Conservation (phyloP, 192 early-diverging fungal genomes). For the Podila clonocystis region DNA sequence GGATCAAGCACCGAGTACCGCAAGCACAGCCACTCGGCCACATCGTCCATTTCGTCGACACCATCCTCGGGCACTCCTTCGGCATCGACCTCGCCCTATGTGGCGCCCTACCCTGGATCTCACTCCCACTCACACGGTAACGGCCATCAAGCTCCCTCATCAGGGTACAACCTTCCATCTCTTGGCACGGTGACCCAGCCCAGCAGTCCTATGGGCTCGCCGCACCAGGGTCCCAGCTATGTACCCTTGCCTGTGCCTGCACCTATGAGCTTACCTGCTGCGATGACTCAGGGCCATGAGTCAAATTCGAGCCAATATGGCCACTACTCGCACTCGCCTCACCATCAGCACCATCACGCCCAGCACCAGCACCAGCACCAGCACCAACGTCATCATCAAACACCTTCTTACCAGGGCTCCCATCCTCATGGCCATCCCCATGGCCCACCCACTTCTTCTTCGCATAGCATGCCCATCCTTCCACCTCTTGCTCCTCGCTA, state of each 20-base stretch:
- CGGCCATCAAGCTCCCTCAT: conserved; percentile 8
- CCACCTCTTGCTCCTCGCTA: conserved; percentile 40
- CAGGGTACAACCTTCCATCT: conserved; percentile 21
- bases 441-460: conserved; percentile 3
- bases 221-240: conserved; percentile 22
- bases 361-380: not conserved
- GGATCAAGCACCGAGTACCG: conserved; percentile 14
- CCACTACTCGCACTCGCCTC: not conserved
- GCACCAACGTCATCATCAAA: conserved; percentile 4
- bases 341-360: not conserved
- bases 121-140: conserved; percentile 12
- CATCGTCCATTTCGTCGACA: conserved; percentile 26
- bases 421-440: conserved; percentile 7
- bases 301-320: conserved; percentile 17
- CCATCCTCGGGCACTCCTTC: conserved; percentile 35
- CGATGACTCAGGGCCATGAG: conserved; percentile 21
- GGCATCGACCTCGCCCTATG: conserved; percentile 29
- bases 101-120: conserved; percentile 20
- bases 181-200: conserved; percentile 32
- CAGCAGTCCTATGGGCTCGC: conserved; percentile 34
- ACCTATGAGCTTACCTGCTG: conserved; percentile 37
- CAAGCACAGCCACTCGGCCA: conserved; percentile 16
- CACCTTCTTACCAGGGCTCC: not conserved
- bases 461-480: conserved; percentile 11
- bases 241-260: conserved; percentile 19